phyloP scores from a whole-genome alignment of 768 basidiomycete species.

The Xerocomus potaroensis region DNA sequence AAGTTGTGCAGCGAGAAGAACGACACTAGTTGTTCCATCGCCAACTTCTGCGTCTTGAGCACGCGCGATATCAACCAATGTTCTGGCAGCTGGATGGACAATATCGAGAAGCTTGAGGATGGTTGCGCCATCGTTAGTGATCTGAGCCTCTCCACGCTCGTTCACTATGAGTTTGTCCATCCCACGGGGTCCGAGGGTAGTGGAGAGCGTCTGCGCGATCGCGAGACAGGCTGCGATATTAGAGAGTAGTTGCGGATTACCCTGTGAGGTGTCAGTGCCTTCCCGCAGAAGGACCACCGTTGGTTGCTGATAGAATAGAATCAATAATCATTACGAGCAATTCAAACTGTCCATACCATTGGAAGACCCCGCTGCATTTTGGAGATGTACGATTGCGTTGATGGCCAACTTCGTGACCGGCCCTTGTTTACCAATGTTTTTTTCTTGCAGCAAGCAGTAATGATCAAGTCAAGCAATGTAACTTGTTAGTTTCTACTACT shows the following conservation, averaged over 20 bases:
- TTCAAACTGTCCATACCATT: slow-evolving; percentile 47
- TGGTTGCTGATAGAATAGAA: slow-evolving; percentile 66
- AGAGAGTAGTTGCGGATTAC: slow-evolving; percentile 85
- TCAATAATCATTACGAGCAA: slow-evolving; percentile 9
- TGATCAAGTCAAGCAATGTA: too few relatives aligned
- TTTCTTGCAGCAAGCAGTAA: too few relatives aligned
- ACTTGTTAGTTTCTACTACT: not conserved
- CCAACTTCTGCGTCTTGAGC: slow-evolving; percentile 99
- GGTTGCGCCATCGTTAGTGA: slow-evolving; percentile 99
- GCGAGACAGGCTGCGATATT: slow-evolving; percentile 97
- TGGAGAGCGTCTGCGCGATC: slow-evolving; percentile 85
- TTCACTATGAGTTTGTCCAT: slow-evolving; percentile 99
- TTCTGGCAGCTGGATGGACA: slow-evolving; percentile 95
- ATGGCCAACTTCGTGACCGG: not conserved
- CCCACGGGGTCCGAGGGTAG: slow-evolving; percentile 94
- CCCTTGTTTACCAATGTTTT: slow-evolving; percentile 16
- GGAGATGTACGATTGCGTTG: slow-evolving; percentile 10
- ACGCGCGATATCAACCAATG: slow-evolving; percentile 96
- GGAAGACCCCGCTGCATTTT: slow-evolving; percentile 85
- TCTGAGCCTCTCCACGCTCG: slow-evolving; percentile 92
- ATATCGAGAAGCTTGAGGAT: slow-evolving; percentile 97
- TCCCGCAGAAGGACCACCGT: slow-evolving; percentile 95
- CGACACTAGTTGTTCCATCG: slow-evolving; percentile 96
- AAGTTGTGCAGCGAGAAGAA: slow-evolving; percentile 89
- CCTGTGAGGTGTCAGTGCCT: slow-evolving; percentile 95